Evolutionary conservation across 768 basidiomycete species (phyloP).

Genomic region (Coprinellus aureogranulatus): DNA sequence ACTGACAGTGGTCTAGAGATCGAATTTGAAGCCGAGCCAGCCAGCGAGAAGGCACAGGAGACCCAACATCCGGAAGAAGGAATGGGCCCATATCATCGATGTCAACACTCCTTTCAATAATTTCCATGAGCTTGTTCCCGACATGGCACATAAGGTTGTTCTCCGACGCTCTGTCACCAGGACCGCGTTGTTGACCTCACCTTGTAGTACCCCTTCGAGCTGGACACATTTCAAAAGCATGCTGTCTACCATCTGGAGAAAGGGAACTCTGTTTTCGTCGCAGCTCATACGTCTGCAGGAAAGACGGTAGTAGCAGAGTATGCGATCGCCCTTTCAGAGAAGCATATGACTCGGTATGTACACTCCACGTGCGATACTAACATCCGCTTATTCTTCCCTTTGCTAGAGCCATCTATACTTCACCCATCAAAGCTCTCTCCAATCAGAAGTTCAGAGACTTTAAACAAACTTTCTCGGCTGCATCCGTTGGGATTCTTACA

Average conservation of each 20-base stretch:
- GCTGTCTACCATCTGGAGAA: conserved; percentile 96
- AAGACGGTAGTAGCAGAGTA: conserved; percentile 99
- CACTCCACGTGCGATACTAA: background rate
- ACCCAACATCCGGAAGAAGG: conserved; percentile 67
- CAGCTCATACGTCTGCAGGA: conserved; percentile 98
- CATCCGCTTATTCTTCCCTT: conserved; percentile 11
- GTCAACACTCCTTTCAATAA: conserved; percentile 87
- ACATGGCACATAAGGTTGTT: conserved; percentile 88
- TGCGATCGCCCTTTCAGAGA: conserved; percentile 93
- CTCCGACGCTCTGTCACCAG: background rate
- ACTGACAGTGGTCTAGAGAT: conserved; percentile 36
- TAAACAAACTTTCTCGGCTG: conserved; percentile 90
- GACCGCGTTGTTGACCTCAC: background rate
- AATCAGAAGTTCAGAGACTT: conserved; percentile 99
- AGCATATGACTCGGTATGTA: conserved; percentile 95
- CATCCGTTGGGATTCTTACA: conserved; percentile 92
- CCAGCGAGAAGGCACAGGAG: conserved; percentile 40
- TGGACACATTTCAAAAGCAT: conserved; percentile 98
- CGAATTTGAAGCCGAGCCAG: conserved; percentile 55
- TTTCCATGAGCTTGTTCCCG: conserved; percentile 89
- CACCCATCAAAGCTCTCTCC: conserved; percentile 96
- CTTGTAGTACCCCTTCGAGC: conserved; percentile 88
- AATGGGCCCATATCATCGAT: conserved; percentile 98
- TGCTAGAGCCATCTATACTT: conserved; percentile 92
- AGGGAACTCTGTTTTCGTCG: conserved; percentile 99